These are phyloP conservation scores for Mallotus repandus DNA, from an alignment of 441 rosid genomes.

Conservation along the genomic window DNA sequence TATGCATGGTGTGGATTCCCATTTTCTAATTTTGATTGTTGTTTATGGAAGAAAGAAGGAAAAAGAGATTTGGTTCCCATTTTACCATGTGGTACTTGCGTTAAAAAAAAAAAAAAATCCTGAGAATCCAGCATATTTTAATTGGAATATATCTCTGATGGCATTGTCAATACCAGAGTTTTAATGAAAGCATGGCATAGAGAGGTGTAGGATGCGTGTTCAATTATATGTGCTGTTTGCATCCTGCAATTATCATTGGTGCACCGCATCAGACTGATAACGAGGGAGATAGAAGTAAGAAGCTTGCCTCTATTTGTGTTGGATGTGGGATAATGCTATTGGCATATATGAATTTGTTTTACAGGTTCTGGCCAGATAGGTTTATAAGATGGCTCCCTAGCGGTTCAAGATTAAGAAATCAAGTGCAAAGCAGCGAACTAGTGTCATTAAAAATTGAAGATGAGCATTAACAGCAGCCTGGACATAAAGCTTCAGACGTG, in stretches of 20 bases:
- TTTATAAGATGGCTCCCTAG: slow-evolving; percentile 58
- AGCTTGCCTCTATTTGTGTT: too few species aligned
- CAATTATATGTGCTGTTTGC: not conserved
- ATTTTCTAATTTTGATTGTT: not conserved
- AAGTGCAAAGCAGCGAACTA: slow-evolving; percentile 68
- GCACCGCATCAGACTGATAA: too few species aligned
- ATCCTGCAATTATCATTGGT: not conserved
- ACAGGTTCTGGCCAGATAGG: slow-evolving; percentile 77
- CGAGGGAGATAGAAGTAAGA: too few species aligned
- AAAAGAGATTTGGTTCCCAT: not conserved
- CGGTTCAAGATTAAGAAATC: slow-evolving; percentile 45
- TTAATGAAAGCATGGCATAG: not conserved
- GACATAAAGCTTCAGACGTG: too few species aligned
- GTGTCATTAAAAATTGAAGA: slow-evolving; percentile 69
- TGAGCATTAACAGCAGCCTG: slow-evolving; percentile 41
- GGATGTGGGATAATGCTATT: not conserved
- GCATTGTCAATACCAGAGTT: not conserved
- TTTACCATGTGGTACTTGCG: not conserved
- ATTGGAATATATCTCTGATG: not conserved
- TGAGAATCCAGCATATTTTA: too few species aligned
- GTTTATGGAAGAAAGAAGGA: not conserved
- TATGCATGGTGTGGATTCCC: too few species aligned
- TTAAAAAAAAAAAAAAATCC: too few species aligned
- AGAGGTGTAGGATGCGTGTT: not conserved
- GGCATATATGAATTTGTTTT: slow-evolving; percentile 15